A percentile compares a stretch with the other conserved stretches of the same genome.
phyloP scores from a whole-genome alignment of 306 rosid species.

The Pyrus bretschneideri region DNA sequence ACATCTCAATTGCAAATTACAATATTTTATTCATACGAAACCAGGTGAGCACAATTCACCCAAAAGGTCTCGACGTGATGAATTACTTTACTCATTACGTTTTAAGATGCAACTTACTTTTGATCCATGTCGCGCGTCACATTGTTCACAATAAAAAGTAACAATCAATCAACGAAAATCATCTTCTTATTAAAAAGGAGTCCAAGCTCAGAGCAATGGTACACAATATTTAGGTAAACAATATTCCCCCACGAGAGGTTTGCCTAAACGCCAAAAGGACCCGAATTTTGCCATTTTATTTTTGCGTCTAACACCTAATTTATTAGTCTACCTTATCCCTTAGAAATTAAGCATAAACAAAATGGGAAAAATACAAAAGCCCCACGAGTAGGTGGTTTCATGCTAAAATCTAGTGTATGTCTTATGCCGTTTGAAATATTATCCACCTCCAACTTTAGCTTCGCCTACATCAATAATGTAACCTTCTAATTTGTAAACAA shows the following conservation, averaged over 20 bases:
- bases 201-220: background rate
- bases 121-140: background rate
- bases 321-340: constrained; percentile 3
- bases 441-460: background rate
- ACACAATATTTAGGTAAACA: background rate
- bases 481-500: background rate
- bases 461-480: background rate
- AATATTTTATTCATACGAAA: no score
- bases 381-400: constrained; percentile 4
- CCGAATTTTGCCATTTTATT: background rate
- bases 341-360: background rate
- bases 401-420: background rate
- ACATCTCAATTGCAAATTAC: no score
- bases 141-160: background rate
- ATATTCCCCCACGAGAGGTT: background rate
- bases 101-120: background rate
- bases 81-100: background rate
- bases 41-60: background rate
- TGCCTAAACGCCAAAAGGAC: background rate
- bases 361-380: background rate
- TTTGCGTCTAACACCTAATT: background rate
- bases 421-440: background rate
- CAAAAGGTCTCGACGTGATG: background rate
- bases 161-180: background rate
- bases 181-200: background rate